phyloP scores from a whole-genome alignment of 1,284 basidiomycete genomes.

The Cryptococcus wingfieldii region DNA sequence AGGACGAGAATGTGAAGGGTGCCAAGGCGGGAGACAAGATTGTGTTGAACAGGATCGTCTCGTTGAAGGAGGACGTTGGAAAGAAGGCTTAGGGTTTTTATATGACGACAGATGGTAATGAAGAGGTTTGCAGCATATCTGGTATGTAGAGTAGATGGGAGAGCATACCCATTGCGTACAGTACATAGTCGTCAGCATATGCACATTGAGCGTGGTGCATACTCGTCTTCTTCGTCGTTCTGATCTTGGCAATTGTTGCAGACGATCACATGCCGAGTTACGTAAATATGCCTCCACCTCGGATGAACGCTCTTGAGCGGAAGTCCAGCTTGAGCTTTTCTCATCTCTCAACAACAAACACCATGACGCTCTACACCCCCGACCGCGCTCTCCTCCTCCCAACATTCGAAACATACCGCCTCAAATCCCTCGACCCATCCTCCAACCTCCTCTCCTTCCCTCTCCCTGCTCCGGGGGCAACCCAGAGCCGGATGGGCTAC shows the following conservation, averaged over 20 bases:
- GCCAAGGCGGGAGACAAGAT: slow-evolving; percentile 67
- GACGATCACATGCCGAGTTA: too few species aligned
- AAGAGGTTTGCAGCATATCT: not conserved
- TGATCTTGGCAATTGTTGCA: too few species aligned
- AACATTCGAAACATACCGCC: slow-evolving; percentile 44
- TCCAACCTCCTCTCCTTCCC: slow-evolving; percentile 19
- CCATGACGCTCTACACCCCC: slow-evolving; percentile 31
- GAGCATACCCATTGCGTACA: too few species aligned
- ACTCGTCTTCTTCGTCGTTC: too few species aligned
- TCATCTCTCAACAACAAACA: not conserved
- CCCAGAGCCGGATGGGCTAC: slow-evolving; percentile 36
- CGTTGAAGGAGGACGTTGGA: slow-evolving; percentile 91
- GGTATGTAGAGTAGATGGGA: too few species aligned
- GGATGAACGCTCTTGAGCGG: too few species aligned
- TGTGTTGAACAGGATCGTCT: slow-evolving; percentile 89
- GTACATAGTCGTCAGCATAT: too few species aligned
- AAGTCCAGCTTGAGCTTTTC: too few species aligned
- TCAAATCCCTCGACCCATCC: slow-evolving; percentile 34
- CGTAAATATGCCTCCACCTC: too few species aligned
- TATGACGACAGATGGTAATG: not conserved
- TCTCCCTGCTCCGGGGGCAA: slow-evolving; percentile 36
- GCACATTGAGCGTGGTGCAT: too few species aligned
- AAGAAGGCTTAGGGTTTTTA: slow-evolving; percentile 53
- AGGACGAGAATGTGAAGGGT: slow-evolving; percentile 54
- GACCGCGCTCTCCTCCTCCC: slow-evolving; percentile 31